Conservation (phyloP, 2,329 filamentous ascomycete genomes). For the Juglanconis oblonga region DNA sequence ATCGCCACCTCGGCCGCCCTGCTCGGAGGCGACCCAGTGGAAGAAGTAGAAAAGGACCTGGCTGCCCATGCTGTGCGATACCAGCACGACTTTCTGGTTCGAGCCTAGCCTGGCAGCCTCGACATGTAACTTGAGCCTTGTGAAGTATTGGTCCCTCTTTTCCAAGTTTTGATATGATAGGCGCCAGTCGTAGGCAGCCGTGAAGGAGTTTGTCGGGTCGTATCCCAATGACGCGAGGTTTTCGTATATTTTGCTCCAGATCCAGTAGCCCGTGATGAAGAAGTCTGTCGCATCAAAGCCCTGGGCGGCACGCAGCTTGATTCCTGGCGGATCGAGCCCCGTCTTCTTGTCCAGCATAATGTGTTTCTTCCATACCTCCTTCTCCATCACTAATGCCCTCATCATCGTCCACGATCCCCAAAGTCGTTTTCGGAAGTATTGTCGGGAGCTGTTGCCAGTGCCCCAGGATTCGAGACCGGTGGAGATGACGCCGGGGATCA, state of each 20-base stretch:
- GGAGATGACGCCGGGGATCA: slow-evolving; percentile 97
- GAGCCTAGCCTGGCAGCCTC: slow-evolving; percentile 75
- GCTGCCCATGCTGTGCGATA: slow-evolving; percentile 96
- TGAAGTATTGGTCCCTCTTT: slow-evolving; percentile 89
- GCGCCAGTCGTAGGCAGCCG: slow-evolving; percentile 84
- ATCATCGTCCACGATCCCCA: slow-evolving; percentile 99
- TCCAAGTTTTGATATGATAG: slow-evolving; percentile 89
- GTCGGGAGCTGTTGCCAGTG: slow-evolving; percentile 76
- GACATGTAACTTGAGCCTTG: slow-evolving; percentile 83
- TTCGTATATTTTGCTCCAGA: slow-evolving; percentile 98
- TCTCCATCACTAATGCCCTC: slow-evolving; percentile 87
- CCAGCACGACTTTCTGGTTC: slow-evolving; percentile 76
- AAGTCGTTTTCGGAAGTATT: slow-evolving; percentile 89
- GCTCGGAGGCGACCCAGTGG: slow-evolving; percentile 73
- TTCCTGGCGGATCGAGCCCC: slow-evolving; percentile 82
- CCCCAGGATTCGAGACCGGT: slow-evolving; percentile 97
- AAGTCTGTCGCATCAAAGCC: slow-evolving; percentile 98
- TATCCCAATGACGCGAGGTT: slow-evolving; percentile 95
- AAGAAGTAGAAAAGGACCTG: slow-evolving; percentile 85
- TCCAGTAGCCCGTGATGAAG: slow-evolving; percentile 91
- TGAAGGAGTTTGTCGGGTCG: slow-evolving; percentile 75
- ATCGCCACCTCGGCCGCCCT: slow-evolving; percentile 76
- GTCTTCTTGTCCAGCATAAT: slow-evolving; percentile 95
- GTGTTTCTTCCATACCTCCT: slow-evolving; percentile 90
- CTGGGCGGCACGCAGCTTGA: slow-evolving; percentile 90